phyloP scores from a whole-genome alignment of 2,329 filamentous ascomycete species.

The Alternaria gaisen region DNA sequence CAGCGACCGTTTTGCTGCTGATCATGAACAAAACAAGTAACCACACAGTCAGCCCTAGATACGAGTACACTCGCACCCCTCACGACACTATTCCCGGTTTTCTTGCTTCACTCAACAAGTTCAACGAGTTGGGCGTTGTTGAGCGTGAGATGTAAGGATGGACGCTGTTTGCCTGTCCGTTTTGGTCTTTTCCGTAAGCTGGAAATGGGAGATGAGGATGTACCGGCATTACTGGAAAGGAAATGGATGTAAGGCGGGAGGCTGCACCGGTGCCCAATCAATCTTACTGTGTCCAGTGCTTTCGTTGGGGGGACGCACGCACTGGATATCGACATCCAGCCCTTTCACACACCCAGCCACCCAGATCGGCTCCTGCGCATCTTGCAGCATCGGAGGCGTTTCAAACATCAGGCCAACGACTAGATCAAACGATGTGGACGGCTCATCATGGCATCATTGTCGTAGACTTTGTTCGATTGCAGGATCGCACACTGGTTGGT shows the following conservation, averaged over 20 bases:
- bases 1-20: conserved; percentile 2
- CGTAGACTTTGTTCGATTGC: background rate
- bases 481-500: background rate
- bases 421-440: background rate
- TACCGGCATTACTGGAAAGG: background rate
- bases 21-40: conserved; percentile 4
- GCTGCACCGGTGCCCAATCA: background rate
- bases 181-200: background rate
- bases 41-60: conserved; percentile 3
- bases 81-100: background rate
- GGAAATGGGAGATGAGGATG: conserved; percentile 2
- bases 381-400: conserved; percentile 2
- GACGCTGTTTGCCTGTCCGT: background rate
- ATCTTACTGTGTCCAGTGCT: background rate
- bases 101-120: background rate
- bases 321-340: background rate
- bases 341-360: background rate
- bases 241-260: background rate
- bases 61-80: background rate
- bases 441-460: conserved; percentile 5
- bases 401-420: background rate
- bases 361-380: conserved; percentile 4
- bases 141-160: background rate
- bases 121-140: background rate
- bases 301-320: background rate